phyloP scores from a whole-genome alignment of 305 asterid species.

The Fraxinus dipetala region DNA sequence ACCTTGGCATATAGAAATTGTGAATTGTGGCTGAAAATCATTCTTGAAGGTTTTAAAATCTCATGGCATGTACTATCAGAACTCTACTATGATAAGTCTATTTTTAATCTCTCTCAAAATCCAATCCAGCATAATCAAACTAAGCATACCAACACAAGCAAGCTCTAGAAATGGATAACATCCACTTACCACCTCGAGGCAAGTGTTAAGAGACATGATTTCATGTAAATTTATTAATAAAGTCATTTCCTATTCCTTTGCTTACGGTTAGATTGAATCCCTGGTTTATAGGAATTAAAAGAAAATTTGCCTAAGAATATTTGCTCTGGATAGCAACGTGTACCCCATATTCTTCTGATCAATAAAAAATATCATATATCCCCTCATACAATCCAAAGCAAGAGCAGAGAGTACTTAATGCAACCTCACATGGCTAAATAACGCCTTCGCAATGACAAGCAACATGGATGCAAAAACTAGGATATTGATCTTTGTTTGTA shows the following conservation, averaged over 20 bases:
- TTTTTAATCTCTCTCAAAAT: not conserved
- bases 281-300: not conserved
- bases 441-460: constrained; percentile 86
- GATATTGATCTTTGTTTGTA: constrained; percentile 75
- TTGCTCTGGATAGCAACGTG: not conserved
- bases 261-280: not conserved
- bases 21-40: not conserved
- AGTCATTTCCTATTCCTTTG: not conserved
- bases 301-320: not conserved
- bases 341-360: not conserved
- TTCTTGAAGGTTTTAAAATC: not conserved
- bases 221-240: not conserved
- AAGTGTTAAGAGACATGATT: not conserved
- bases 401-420: not conserved
- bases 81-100: not conserved
- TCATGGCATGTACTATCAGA: not conserved
- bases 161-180: not conserved
- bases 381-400: not conserved
- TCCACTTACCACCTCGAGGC: not conserved
- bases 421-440: constrained; percentile 85
- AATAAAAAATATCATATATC: not conserved
- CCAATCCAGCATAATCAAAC: not conserved
- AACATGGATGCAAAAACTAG: constrained; percentile 86
- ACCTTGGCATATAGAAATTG: not conserved
- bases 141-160: not conserved